Evolutionary conservation across 2,329 filamentous ascomycete genomes (phyloP), one percentile per base, ranked within the genome.

Genomic region (Aspergillaceae sp.): DNA sequence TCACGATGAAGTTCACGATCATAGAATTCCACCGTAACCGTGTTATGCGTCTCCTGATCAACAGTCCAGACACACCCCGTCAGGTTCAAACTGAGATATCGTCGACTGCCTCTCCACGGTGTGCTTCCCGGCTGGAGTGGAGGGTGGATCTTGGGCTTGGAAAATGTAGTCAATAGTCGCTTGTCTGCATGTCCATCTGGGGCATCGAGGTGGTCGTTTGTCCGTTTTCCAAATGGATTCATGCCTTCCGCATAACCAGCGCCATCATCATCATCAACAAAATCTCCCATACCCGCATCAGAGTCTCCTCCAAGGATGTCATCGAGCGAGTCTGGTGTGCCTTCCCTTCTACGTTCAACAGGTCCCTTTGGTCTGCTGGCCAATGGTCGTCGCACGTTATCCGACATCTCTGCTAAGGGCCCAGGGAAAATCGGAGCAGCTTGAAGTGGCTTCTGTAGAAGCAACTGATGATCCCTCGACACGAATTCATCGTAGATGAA

Each of bases 41-140:
- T 98, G 63, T 97, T 82, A 57, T 91, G 85, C 0, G 85, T 86
- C 60, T 96, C 90, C 66, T 98, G 92, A 56, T 95, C 87, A 11
- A 98, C 87, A 0, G 91, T 97, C 88, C 92, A 98, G 6, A 96
- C 87, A 60, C 94, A 92, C 1, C 94, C 92, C 44, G 90, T 87
- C 48, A 98, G 72, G 62, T 97, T 97, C 36, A 97, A 78, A 71
- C 88, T 95, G 1, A 98, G 77, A 62, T 98, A 95, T 61, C 91
- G 87, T 52, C 92, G 78, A 64, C 95, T 92, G 1, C 92, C 92
- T 51, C 88, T 82, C 94, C 92, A 98, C 0, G 91, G 91, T 0
- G 92, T 98, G 45, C 89, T 90, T 1, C 92, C 91, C 0, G 91
- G 87, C 64, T 98, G 94, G 64, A 98, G 94, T 2, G 91, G 72